phyloP scores from a whole-genome alignment of 163 green algal species.

The Prototheca wickerhamii region DNA sequence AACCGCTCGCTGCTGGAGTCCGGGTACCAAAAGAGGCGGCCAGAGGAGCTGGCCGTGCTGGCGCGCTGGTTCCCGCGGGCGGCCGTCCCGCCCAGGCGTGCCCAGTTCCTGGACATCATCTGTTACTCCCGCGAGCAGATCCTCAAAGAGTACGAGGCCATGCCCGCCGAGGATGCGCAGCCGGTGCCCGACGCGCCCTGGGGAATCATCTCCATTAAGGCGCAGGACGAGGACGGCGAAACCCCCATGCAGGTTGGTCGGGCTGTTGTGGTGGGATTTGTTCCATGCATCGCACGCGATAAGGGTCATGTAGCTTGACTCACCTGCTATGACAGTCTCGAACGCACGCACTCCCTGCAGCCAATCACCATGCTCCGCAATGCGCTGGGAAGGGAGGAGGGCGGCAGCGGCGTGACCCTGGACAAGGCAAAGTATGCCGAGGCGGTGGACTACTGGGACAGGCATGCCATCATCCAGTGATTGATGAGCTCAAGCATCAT shows the following conservation, averaged over 20 bases:
- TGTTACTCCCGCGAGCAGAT: constrained; percentile 85
- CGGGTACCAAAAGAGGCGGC: constrained; percentile 70
- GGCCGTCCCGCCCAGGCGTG: constrained; percentile 35
- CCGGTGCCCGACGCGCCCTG: constrained; percentile 55
- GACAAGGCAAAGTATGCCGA: constrained; percentile 60
- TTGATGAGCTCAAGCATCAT: background rate
- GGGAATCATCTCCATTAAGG: constrained; percentile 95
- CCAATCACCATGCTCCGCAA: constrained; percentile 96
- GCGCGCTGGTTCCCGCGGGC: constrained; percentile 54
- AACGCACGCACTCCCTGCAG: constrained; percentile 24
- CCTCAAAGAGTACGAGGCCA: constrained; percentile 41
- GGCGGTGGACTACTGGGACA: constrained; percentile 64
- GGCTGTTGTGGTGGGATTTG: background rate
- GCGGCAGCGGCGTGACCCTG: constrained; percentile 77
- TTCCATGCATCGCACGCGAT: background rate
- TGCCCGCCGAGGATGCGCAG: constrained; percentile 15
- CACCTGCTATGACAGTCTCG: too few relatives aligned
- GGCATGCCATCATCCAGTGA: constrained; percentile 56
- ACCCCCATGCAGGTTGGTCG: constrained; percentile 51
- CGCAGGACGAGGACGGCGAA: constrained; percentile 79
- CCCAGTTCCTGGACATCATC: constrained; percentile 86
- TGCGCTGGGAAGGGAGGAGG: constrained; percentile 73
- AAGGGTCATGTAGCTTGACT: background rate
- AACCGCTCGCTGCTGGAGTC: constrained; percentile 68
- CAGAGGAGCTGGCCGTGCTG: constrained; percentile 85